phyloP scores from a whole-genome alignment of 345 rosid genomes.

The Lagerstroemia speciosa region DNA sequence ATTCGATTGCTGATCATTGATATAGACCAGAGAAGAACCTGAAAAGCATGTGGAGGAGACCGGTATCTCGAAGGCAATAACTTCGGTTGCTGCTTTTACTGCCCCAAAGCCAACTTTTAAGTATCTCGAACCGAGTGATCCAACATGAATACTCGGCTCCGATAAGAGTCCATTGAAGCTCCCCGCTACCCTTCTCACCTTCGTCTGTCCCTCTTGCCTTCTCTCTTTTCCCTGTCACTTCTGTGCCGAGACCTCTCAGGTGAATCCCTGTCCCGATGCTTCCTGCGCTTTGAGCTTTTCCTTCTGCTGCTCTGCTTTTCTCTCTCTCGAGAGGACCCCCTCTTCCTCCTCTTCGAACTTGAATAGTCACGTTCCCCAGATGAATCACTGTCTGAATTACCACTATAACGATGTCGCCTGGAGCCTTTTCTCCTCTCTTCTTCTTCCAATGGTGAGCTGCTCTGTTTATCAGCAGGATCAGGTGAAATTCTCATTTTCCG shows the following conservation, averaged over 20 bases:
- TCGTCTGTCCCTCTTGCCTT: background rate
- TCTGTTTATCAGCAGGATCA: conserved; percentile 10
- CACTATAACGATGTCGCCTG: conserved; percentile 21
- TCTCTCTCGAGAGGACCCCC: conserved; percentile 36
- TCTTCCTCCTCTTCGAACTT: conserved; percentile 47
- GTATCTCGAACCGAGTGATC: too few relatives aligned
- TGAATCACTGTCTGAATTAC: conserved; percentile 48
- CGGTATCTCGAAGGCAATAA: background rate
- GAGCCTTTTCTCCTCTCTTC: conserved; percentile 37
- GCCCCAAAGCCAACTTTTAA: background rate
- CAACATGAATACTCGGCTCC: background rate
- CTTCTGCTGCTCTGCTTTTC: conserved; percentile 61
- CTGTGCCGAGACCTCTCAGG: conserved; percentile 28
- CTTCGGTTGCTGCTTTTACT: background rate
- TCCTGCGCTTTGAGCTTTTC: conserved; percentile 48
- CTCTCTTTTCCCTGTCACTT: conserved; percentile 2
- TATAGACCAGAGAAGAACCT: background rate
- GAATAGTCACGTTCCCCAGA: conserved; percentile 31
- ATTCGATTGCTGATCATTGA: background rate
- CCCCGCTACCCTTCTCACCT: background rate
- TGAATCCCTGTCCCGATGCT: conserved; percentile 34
- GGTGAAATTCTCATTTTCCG: conserved; percentile 26
- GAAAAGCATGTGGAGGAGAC: background rate
- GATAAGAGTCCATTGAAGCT: background rate
- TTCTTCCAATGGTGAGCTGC: conserved; percentile 46